Evolutionary conservation across 1,284 basidiomycete species (phyloP), one percentile per base, ranked within the genome.

Genomic region (Gomphus bonarii): DNA sequence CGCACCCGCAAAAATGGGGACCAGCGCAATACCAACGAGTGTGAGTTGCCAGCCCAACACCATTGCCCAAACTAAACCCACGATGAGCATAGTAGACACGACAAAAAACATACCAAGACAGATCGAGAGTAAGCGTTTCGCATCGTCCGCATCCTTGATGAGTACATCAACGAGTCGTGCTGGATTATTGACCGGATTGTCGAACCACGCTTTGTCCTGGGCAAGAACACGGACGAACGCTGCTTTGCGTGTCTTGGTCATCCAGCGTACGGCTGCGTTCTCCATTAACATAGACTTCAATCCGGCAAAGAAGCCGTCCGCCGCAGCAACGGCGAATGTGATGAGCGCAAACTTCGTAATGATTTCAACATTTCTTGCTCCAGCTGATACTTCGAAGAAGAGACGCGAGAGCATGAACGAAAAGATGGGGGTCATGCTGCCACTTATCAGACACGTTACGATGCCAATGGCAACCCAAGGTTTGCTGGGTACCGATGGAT

Each of bases 161-260:
- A 98, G 72, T 12, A 79, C 74, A 66, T 93, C 89, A 6, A 90
- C 82, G n/a, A 98, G 68, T 8, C 78, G 73, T 5, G 80, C 72
- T 0, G 86, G 75, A 8, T 75, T 72, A 69, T 95, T 86, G 51
- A 77, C 75, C 2, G 76, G 70, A 54, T 74, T 71, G 71, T 98
- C 93, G 69, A 95, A 97, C 82, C 87, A 99, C n/a, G 77, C 69
- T 70, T 91, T 92, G 70, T 97, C 93, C 69, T 97, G 95, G 1
- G 71, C 67, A 31, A 98, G 72, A 14, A 98, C 73, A 35, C 73
- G 78, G 16, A 66, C 63, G 64, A 88, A 86, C 6, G 81, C 83
- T 0, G 63, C 61, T 38, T 74, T 69, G 10, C 97, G 84, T 33
- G 97, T 67, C 20, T 67, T 65, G 9, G 81, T 82, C 12, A 91